A percentile compares a stretch with the other conserved stretches of the same genome.
Conservation (phyloP, 2,329 filamentous ascomycete genomes). For the Mycosphaerella sp. region DNA sequence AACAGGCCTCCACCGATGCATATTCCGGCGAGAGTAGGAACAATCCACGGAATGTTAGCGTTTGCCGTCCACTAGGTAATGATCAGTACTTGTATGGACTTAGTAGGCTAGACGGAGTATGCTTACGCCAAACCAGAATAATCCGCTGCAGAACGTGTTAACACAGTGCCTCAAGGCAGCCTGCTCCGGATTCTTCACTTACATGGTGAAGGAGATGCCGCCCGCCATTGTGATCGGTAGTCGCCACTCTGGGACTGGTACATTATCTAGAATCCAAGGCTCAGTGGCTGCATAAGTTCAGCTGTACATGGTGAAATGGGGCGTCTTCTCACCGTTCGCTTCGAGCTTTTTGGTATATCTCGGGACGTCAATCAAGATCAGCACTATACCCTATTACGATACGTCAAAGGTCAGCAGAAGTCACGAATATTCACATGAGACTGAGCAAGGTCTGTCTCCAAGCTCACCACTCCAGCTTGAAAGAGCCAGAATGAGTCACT, state of each 20-base stretch:
- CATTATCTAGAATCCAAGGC: conserved; percentile 19
- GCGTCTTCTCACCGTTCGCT: conserved; percentile 17
- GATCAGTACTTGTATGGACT: conserved; percentile 7
- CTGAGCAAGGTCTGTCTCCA: too few relatives aligned
- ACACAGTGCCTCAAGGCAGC: not conserved
- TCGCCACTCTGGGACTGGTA: conserved; percentile 42
- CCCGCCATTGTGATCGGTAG: conserved; percentile 46
- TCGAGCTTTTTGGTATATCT: conserved; percentile 30
- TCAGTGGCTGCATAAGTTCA: not conserved
- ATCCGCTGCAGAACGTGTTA: conserved; percentile 14
- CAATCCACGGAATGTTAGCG: conserved; percentile 32
- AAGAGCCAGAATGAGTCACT: too few relatives aligned
- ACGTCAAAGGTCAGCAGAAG: too few relatives aligned
- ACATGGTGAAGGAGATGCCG: conserved; percentile 41
- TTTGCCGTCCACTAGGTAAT: conserved; percentile 21
- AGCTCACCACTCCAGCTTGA: too few relatives aligned
- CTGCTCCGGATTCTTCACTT: not conserved
- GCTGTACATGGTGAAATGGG: not conserved
- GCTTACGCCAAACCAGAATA: conserved; percentile 34
- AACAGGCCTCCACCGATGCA: conserved; percentile 54
- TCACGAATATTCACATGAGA: too few relatives aligned
- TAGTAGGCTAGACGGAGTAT: not conserved
- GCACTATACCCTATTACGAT: conserved; percentile 16
- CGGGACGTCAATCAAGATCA: conserved; percentile 28
- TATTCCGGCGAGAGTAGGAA: conserved; percentile 41